Conservation (phyloP, 2,329 filamentous ascomycete species). For the Sporothrix dimorphospora region DNA sequence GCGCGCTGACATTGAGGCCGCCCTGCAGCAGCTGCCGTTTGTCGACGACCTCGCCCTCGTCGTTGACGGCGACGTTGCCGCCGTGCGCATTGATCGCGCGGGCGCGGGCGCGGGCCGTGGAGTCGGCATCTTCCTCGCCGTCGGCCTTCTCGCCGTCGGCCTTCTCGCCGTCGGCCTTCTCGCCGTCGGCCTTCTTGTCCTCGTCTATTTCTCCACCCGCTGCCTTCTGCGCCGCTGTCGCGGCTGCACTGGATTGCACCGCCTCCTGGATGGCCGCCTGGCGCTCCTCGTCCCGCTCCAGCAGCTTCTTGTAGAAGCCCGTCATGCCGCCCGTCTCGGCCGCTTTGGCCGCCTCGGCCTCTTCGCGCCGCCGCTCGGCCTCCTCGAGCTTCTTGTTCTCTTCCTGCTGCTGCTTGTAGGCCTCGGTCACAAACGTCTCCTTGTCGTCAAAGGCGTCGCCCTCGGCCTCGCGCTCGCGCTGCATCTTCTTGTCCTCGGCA, state of each 20-base stretch:
- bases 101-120: conserved; percentile 66
- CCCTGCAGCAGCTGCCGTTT: conserved; percentile 78
- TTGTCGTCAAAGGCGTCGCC: conserved; percentile 81
- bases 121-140: conserved; percentile 44
- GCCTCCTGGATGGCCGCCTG: conserved; percentile 72
- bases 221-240: conserved; percentile 52
- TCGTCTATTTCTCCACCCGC: conserved; percentile 23
- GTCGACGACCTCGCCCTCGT: conserved; percentile 81
- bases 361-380: conserved; percentile 69
- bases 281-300: conserved; percentile 70
- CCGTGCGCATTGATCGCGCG: conserved; percentile 66
- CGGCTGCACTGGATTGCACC: conserved; percentile 62
- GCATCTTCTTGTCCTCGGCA: conserved; percentile 78
- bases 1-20: conserved; percentile 72
- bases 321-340: conserved; percentile 65
- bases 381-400: conserved; percentile 71
- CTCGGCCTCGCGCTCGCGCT: conserved; percentile 76
- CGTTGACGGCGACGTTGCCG: conserved; percentile 69
- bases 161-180: conserved; percentile 42
- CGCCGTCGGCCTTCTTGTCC: conserved; percentile 52
- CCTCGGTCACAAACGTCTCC: conserved; percentile 83
- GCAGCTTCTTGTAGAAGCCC: conserved; percentile 74
- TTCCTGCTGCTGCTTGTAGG: conserved; percentile 80
- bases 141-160: conserved; percentile 50
- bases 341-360: conserved; percentile 66